These are phyloP conservation scores for Prunus mira DNA, from an alignment of 306 rosid genomes.

Conservation along the genomic window DNA sequence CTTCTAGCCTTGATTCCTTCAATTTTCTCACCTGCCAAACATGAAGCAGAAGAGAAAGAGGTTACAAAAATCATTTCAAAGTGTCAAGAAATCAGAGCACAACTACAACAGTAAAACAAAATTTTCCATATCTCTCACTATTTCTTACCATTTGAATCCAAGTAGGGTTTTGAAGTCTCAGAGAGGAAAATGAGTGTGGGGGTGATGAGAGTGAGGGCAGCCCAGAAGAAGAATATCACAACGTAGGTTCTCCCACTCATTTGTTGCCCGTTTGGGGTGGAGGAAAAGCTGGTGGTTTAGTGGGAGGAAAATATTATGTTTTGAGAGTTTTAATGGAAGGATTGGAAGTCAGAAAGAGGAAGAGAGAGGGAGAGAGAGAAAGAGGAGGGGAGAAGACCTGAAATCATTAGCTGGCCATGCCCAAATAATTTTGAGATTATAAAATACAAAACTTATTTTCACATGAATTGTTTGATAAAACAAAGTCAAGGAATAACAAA, in stretches of 20 bases:
- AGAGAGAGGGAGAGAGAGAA: background rate
- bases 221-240: constrained; percentile 80
- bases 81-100: background rate
- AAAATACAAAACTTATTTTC: constrained; percentile 19
- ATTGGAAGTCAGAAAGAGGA: background rate
- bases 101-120: too few relatives aligned
- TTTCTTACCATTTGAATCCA: constrained; percentile 29
- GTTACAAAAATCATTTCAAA: background rate
- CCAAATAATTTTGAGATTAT: constrained; percentile 23
- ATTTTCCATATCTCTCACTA: background rate
- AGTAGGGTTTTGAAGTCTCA: constrained; percentile 54
- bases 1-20: constrained; percentile 45
- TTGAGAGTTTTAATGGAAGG: constrained; percentile 8
- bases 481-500: constrained; percentile 35
- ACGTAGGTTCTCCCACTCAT: constrained; percentile 69
- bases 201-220: constrained; percentile 66
- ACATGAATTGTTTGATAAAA: constrained; percentile 11
- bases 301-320: constrained; percentile 3
- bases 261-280: constrained; percentile 18
- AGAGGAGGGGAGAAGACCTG: constrained; percentile 14
- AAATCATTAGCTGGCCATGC: constrained; percentile 61
- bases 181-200: constrained; percentile 69
- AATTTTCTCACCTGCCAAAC: constrained; percentile 44
- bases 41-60: background rate
- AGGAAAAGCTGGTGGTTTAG: background rate